phyloP scores from a whole-genome alignment of 2,329 filamentous ascomycete species.

The Elsinoe perseae region DNA sequence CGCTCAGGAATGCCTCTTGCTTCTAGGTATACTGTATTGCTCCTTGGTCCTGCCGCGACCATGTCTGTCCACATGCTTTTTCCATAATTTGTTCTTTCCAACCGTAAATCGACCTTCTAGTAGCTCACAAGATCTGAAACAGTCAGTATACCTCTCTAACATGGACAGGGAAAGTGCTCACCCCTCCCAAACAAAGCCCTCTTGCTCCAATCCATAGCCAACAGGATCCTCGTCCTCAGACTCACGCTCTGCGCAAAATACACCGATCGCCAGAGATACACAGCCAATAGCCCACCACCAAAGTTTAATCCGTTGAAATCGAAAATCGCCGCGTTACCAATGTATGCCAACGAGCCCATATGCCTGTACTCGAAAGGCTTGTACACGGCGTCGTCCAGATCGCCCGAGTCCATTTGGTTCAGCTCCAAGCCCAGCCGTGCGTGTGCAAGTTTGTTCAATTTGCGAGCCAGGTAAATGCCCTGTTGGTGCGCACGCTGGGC shows the following conservation, averaged over 20 bases:
- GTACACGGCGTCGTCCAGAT: constrained; percentile 86
- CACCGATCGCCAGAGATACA: constrained; percentile 91
- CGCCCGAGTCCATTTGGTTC: constrained; percentile 80
- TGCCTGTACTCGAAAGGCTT: constrained; percentile 92
- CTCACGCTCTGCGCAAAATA: constrained; percentile 98
- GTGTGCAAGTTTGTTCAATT: constrained; percentile 85
- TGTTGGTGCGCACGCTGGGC: constrained; percentile 96
- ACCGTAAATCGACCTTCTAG: neutral
- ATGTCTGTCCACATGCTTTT: neutral
- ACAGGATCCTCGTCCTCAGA: constrained; percentile 73
- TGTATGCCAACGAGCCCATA: constrained; percentile 83
- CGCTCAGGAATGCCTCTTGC: neutral
- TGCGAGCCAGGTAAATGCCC: constrained; percentile 82
- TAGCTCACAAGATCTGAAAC: constrained; percentile 12
- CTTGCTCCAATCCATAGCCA: constrained; percentile 99
- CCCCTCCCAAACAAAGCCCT: constrained; percentile 89
- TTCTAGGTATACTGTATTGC: neutral
- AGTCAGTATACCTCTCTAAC: constrained; percentile 2
- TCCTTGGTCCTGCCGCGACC: neutral
- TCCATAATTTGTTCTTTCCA: neutral
- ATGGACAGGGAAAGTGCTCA: constrained; percentile 41
- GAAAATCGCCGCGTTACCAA: constrained; percentile 94
- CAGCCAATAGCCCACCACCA: constrained; percentile 78
- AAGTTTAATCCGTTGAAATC: constrained; percentile 75
- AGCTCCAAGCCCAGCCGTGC: constrained; percentile 64